Conservation (phyloP, 352 stramenopile species). For the Globisporangium acanthophoron region DNA sequence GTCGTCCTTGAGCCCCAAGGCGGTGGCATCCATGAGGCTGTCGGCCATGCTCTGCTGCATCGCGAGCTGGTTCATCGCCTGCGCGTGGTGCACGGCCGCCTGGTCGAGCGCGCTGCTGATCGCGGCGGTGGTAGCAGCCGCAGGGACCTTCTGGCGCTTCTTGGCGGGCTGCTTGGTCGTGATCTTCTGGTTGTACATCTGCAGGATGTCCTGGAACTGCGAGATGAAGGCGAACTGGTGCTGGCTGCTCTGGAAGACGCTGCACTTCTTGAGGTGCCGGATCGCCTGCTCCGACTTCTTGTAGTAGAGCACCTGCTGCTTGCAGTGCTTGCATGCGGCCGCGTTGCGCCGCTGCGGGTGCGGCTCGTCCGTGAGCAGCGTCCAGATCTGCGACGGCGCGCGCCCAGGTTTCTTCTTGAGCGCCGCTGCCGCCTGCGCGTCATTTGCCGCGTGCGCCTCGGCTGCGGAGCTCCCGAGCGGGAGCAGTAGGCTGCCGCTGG, state of each 20-base stretch:
- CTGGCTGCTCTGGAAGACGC: slow-evolving; percentile 72
- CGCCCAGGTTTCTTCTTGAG: slow-evolving; percentile 68
- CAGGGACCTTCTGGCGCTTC: slow-evolving; percentile 44
- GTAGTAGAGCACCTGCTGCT: slow-evolving; percentile 83
- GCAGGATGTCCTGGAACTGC: slow-evolving; percentile 76
- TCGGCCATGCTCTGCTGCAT: slow-evolving; percentile 73
- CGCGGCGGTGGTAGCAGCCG: slow-evolving; percentile 9
- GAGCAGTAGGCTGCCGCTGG: not conserved
- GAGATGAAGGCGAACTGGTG: slow-evolving; percentile 77
- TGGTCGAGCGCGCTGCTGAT: slow-evolving; percentile 34
- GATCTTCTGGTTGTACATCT: slow-evolving; percentile 82
- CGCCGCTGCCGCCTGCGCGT: slow-evolving; percentile 1
- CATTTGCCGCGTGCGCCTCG: not conserved
- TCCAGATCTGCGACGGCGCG: slow-evolving; percentile 71
- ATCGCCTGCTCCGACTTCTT: slow-evolving; percentile 86
- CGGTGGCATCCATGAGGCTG: slow-evolving; percentile 52
- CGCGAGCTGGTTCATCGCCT: slow-evolving; percentile 65
- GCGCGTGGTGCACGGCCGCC: slow-evolving; percentile 50
- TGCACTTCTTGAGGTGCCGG: slow-evolving; percentile 77
- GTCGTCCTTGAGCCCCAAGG: slow-evolving; percentile 53
- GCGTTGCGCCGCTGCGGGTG: slow-evolving; percentile 74
- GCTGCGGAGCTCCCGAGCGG: not conserved
- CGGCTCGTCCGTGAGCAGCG: slow-evolving; percentile 76
- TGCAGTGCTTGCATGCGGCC: slow-evolving; percentile 79
- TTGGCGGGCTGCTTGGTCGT: slow-evolving; percentile 55